Conservation (phyloP, 2,329 filamentous ascomycete genomes). For the Neonectria faginata region DNA sequence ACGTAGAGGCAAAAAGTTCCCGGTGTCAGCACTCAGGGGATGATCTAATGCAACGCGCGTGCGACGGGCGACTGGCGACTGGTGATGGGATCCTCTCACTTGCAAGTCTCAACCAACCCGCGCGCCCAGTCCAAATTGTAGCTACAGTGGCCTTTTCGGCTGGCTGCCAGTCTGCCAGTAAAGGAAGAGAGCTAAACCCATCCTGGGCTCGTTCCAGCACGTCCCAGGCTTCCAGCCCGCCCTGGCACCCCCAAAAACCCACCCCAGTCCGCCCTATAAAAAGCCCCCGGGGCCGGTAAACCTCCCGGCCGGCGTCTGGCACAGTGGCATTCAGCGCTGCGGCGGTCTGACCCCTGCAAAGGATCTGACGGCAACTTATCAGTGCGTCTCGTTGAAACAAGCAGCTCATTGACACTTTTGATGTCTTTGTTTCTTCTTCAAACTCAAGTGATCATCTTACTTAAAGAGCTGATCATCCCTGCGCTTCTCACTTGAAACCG, state of each 20-base stretch:
- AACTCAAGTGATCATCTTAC: no score
- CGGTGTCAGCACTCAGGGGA: conserved; percentile 38
- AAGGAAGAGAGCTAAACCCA: conserved; percentile 21
- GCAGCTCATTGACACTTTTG: conserved; percentile 12
- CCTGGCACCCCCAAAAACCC: conserved; percentile 8
- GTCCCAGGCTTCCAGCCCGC: not conserved
- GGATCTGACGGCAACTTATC: conserved; percentile 30
- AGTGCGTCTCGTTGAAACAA: conserved; percentile 21
- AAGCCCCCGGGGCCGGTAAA: conserved; percentile 12
- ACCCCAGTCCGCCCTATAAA: conserved; percentile 17
- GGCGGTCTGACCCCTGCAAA: conserved; percentile 23
- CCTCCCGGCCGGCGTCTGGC: conserved; percentile 13
- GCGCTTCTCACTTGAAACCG: not conserved
- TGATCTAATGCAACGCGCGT: conserved; percentile 22
- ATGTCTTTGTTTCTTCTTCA: not conserved
- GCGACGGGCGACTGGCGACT: conserved; percentile 32
- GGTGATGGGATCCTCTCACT: conserved; percentile 25
- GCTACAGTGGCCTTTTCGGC: conserved; percentile 55
- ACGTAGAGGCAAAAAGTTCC: conserved; percentile 9
- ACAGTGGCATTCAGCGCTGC: conserved; percentile 13
- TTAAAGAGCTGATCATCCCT: no score
- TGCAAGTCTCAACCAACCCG: conserved; percentile 9
- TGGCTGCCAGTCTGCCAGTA: conserved; percentile 27
- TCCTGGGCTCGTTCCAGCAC: conserved; percentile 9
- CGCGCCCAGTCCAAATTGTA: conserved; percentile 46